Evolutionary conservation across 1,284 basidiomycete species (phyloP), one percentile per base, ranked within the genome.

Genomic region (Rhodotorula sp.): DNA sequence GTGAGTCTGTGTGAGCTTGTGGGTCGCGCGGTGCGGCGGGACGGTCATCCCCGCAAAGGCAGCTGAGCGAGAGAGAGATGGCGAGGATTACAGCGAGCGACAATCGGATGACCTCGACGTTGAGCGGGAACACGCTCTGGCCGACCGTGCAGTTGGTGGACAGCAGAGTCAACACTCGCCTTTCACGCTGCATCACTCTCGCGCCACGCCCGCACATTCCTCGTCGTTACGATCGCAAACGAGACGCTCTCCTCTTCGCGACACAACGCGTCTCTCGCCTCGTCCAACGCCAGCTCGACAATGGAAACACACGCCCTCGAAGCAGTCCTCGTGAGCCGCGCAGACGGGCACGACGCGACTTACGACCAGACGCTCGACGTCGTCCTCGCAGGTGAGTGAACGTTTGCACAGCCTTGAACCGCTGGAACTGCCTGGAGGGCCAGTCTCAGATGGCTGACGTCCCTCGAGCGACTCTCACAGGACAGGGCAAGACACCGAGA

Each of bases 281-380:
- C 51, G 27, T 29, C n/a, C 27, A 29, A 36, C 15, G 11, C 36
- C 20, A 8, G 2, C 19, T 4, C 32, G 13, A 44, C 22, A 13
- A 70, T 72, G 68, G 64, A 72, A 48, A 65, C 62, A 44, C 9
- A 54, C 63, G 5, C 59, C 67, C 22, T 27, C 70, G 30, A 61
- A 59, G 7, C 61, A 62, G 24, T 59, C 58, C 48, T 32, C 64
- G 2, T 46, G 19, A 2, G 51, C 54, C 2, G 67, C 51, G 19
- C 52, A 4, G 34, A 66, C 30, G 71, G 71, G 20, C 59, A 64
- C n/a, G 24, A 30, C 4, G 56, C 68, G 2, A 72, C 71, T 15
- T 52, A 47, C 13, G 71, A 72, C 59, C 55, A 46, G 32, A 59
- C 62, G 44, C 47, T 72, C 47, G 59, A 64, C 57, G 49, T 72